Evolutionary conservation across 2,329 filamentous ascomycete genomes (phyloP).

Genomic region (Xylariales sp.): DNA sequence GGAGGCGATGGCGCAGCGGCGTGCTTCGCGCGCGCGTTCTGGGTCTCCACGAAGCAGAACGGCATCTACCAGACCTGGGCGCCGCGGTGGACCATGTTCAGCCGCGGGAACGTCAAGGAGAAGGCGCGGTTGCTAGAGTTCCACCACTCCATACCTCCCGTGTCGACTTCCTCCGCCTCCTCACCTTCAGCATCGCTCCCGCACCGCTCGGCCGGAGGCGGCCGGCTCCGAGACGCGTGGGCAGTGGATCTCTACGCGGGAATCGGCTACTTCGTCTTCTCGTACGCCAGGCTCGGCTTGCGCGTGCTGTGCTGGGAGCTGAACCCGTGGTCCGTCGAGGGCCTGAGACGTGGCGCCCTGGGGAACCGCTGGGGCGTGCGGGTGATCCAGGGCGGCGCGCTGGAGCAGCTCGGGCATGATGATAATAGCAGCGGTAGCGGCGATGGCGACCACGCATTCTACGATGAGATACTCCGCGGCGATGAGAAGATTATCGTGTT

Average conservation of each 20-base stretch:
- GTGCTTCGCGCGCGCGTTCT: constrained; percentile 68
- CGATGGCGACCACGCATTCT: too few species aligned
- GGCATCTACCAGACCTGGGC: constrained; percentile 83
- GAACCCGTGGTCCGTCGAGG: constrained; percentile 85
- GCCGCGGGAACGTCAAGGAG: constrained; percentile 82
- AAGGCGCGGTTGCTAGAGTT: constrained; percentile 71
- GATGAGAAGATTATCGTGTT: constrained; percentile 55
- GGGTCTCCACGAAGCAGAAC: constrained; percentile 75
- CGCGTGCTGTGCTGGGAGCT: constrained; percentile 84
- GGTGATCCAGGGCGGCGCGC: constrained; percentile 42
- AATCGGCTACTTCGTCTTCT: constrained; percentile 91
- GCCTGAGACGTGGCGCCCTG: constrained; percentile 68
- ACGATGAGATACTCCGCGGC: background rate
- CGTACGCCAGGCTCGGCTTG: constrained; percentile 69
- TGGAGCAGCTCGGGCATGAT: too few species aligned
- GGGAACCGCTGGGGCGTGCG: constrained; percentile 63
- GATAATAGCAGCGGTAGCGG: constrained; percentile 30
- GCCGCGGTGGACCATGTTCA: constrained; percentile 91
- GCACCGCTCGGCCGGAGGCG: constrained; percentile 8
- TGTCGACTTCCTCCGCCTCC: too few species aligned
- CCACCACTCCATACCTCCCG: constrained; percentile 17
- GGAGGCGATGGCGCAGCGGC: constrained; percentile 1
- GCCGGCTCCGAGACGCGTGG: constrained; percentile 32
- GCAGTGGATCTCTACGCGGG: constrained; percentile 85
- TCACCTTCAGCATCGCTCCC: background rate